Conservation (phyloP, 768 basidiomycete species). For the Kwoniella sp. region DNA sequence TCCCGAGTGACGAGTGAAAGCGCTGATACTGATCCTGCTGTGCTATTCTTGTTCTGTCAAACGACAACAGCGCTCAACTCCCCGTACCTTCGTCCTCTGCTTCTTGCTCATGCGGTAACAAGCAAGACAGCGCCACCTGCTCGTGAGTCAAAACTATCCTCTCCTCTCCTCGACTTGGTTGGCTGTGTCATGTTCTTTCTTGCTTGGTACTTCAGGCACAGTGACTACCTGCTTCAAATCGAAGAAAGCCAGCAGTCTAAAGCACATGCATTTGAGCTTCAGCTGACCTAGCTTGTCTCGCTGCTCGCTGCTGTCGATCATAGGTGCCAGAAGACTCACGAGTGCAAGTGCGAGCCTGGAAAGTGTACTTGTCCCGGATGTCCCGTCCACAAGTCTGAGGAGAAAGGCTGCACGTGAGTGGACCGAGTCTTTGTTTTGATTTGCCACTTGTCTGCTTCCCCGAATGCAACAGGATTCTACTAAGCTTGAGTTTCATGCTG, state of each 20-base stretch:
- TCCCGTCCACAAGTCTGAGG: conserved; percentile 20
- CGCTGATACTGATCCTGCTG: background rate
- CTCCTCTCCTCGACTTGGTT: too few relatives aligned
- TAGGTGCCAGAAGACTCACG: conserved; percentile 35
- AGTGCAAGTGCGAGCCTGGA: conserved; percentile 31
- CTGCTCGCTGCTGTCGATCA: background rate
- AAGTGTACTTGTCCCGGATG: conserved; percentile 26
- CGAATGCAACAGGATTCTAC: too few relatives aligned
- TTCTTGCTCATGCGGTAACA: conserved; percentile 33
- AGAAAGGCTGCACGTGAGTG: conserved; percentile 26
- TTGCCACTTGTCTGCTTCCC: too few relatives aligned
- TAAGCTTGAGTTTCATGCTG: background rate
- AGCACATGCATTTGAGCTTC: too few relatives aligned
- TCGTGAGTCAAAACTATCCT: conserved; percentile 31
- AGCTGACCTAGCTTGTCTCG: background rate
- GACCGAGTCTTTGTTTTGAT: too few relatives aligned
- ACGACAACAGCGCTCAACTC: conserved; percentile 11
- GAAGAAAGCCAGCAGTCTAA: too few relatives aligned
- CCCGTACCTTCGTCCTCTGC: conserved; percentile 32
- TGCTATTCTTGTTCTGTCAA: background rate
- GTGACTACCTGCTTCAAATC: too few relatives aligned
- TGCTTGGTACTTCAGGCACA: too few relatives aligned
- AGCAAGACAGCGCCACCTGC: conserved; percentile 33
- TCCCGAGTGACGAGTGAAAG: too few relatives aligned
- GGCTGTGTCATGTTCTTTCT: too few relatives aligned